Evolutionary conservation across 441 rosid genomes (phyloP).

Genomic region (Omphalea diandra): DNA sequence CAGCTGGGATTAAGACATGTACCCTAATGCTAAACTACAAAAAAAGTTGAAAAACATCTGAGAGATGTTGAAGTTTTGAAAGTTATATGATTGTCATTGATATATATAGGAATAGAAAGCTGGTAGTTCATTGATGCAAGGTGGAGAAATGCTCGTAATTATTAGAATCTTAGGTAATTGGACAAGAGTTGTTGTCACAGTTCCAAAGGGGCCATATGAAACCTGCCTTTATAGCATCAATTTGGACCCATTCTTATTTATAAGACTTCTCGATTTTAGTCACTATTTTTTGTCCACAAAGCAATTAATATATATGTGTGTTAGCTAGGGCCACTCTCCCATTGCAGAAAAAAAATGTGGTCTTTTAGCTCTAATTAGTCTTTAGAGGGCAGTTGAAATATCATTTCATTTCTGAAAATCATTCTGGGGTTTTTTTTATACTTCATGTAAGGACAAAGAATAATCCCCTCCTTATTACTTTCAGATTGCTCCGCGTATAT

Average conservation of each 20-base stretch:
- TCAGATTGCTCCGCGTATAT: conserved; percentile 10
- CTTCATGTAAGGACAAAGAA: conserved; percentile 7
- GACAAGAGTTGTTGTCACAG: conserved; percentile 57
- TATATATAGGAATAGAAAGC: conserved; percentile 7
- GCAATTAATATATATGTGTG: too few relatives aligned
- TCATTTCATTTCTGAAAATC: conserved; percentile 30
- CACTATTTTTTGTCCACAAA: conserved; percentile 22
- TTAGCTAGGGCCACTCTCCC: too few relatives aligned
- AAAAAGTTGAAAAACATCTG: conserved; percentile 19
- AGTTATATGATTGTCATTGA: conserved; percentile 24
- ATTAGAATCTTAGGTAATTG: conserved; percentile 42
- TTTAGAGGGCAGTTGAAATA: conserved; percentile 28
- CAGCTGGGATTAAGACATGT: conserved; percentile 12
- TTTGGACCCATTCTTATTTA: conserved; percentile 35
- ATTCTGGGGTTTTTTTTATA: conserved; percentile 9
- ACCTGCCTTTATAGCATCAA: conserved; percentile 32
- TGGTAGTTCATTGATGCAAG: conserved; percentile 22
- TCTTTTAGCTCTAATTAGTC: too few relatives aligned
- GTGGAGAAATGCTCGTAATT: conserved; percentile 29
- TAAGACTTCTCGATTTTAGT: conserved; percentile 9
- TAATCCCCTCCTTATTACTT: conserved; percentile 1
- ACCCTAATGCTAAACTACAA: conserved; percentile 15
- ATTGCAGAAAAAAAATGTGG: background rate
- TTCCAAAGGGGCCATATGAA: conserved; percentile 27
- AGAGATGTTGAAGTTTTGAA: conserved; percentile 20